A percentile compares a stretch with the other conserved stretches of the same genome.
Evolutionary conservation across 139 green algal genomes (phyloP).

Genomic region (Chlorella ohadii): DNA sequence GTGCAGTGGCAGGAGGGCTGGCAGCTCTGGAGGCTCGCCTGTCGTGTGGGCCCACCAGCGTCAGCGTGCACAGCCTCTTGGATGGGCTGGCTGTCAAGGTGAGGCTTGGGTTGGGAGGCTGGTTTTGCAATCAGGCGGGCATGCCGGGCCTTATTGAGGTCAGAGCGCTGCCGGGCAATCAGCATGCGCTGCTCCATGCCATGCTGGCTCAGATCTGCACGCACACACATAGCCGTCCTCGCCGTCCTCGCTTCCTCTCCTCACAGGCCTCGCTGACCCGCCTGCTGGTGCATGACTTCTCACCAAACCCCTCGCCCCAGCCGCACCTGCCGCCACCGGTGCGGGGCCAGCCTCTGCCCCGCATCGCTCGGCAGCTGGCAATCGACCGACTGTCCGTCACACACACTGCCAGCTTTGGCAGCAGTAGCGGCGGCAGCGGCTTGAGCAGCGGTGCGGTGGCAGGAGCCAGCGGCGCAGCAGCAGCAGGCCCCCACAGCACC

Average conservation of each 20-base stretch:
- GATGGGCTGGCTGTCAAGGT: slow-evolving; percentile 12
- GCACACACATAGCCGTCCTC: no score
- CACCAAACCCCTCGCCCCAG: not conserved
- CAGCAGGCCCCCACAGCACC: not conserved
- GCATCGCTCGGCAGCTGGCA: slow-evolving; percentile 1
- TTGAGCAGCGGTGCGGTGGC: not conserved
- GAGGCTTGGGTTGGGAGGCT: no score
- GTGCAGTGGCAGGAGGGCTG: not conserved
- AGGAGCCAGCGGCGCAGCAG: not conserved
- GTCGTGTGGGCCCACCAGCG: not conserved
- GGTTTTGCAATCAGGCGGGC: no score
- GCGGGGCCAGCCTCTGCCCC: not conserved
- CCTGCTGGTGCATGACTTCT: slow-evolving; percentile 23
- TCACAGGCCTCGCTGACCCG: slow-evolving; percentile 3
- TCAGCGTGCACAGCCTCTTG: slow-evolving; percentile 16
- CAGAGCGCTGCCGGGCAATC: no score
- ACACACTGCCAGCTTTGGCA: not conserved
- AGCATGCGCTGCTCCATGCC: not conserved
- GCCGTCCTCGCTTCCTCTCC: no score
- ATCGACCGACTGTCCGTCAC: not conserved
- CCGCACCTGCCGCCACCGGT: slow-evolving; percentile 9
- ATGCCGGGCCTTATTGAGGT: no score
- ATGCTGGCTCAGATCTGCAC: no score
- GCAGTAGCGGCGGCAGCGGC: not conserved
- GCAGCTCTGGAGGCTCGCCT: not conserved